These are phyloP conservation scores for Pseudopithomyces chartarum DNA, from an alignment of 2,329 filamentous ascomycete species.

Conservation along the genomic window DNA sequence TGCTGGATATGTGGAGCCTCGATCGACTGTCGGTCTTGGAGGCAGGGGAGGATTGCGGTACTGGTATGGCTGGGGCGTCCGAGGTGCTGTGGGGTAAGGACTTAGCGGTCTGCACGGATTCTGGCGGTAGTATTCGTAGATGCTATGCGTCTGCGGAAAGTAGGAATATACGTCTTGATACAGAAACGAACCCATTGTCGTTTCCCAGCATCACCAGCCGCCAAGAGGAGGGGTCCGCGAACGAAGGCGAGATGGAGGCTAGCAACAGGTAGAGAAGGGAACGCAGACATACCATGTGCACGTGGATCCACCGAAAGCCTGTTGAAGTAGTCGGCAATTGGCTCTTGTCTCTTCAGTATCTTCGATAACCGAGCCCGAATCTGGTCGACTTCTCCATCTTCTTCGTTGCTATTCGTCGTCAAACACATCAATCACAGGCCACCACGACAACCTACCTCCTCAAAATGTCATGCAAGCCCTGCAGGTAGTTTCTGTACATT, in stretches of 20 bases:
- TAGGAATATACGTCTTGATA: constrained; percentile 6
- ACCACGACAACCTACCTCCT: constrained; percentile 49
- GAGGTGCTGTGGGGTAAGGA: constrained; percentile 11
- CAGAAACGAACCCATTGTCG: constrained; percentile 4
- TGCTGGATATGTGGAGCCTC: constrained; percentile 24
- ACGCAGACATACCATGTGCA: constrained; percentile 23
- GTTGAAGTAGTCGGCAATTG: constrained; percentile 40
- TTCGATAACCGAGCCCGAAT: constrained; percentile 33
- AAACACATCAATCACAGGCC: constrained; percentile 10
- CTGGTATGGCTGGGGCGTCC: constrained; percentile 32
- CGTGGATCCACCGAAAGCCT: constrained; percentile 32
- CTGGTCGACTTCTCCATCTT: constrained; percentile 36
- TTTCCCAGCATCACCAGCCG: background rate
- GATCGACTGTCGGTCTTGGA: constrained; percentile 34
- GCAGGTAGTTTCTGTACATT: constrained; percentile 57
- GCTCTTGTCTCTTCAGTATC: constrained; percentile 43
- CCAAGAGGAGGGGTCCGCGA: constrained; percentile 1
- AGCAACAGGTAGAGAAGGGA: constrained; percentile 1
- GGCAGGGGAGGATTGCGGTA: constrained; percentile 22
- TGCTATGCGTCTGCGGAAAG: constrained; percentile 5
- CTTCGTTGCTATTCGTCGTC: constrained; percentile 29
- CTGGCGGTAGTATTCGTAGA: constrained; percentile 6
- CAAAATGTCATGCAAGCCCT: constrained; percentile 49
- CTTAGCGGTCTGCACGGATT: constrained; percentile 4
- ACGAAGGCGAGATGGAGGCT: background rate